Evolutionary conservation across 2,329 filamentous ascomycete species (phyloP).

Genomic region (Phaeoacremonium minimum): DNA sequence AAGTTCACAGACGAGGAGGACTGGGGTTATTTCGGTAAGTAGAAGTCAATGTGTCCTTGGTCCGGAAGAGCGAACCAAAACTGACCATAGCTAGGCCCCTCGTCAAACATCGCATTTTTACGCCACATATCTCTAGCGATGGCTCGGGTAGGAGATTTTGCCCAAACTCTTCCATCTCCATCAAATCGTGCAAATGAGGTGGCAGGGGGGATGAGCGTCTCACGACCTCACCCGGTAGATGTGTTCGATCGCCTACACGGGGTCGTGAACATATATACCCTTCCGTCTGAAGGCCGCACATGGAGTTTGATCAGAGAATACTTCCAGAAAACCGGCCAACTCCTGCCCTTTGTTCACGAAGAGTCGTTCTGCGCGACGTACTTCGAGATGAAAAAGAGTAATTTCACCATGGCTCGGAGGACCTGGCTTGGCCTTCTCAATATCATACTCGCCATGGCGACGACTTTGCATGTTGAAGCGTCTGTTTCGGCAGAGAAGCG

Average conservation of each 20-base stretch:
- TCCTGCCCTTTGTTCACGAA: conserved; percentile 15
- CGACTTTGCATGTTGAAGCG: conserved; percentile 24
- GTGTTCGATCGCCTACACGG: neutral
- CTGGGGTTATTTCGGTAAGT: conserved; percentile 14
- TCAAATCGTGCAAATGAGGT: no score
- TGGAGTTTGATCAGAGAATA: conserved; percentile 8
- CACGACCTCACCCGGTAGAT: neutral
- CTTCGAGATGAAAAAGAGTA: conserved; percentile 4
- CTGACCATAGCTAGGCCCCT: conserved; percentile 9
- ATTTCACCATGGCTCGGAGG: conserved; percentile 29
- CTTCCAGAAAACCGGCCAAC: conserved; percentile 13
- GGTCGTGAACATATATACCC: conserved; percentile 4
- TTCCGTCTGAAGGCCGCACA: conserved; percentile 10
- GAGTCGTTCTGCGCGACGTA: conserved; percentile 12
- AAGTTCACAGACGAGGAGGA: conserved; percentile 15
- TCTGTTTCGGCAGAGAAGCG: conserved; percentile 19
- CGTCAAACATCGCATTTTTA: conserved; percentile 19
- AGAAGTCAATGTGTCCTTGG: neutral
- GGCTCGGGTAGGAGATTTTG: conserved; percentile 4
- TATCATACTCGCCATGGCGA: conserved; percentile 43
- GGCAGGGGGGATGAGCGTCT: no score
- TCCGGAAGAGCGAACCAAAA: neutral
- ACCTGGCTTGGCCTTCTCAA: conserved; percentile 48
- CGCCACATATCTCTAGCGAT: conserved; percentile 13
- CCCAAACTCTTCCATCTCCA: neutral